These are phyloP conservation scores for Helminthosporium solani DNA, from an alignment of 2,329 filamentous ascomycete genomes.

Conservation along the genomic window DNA sequence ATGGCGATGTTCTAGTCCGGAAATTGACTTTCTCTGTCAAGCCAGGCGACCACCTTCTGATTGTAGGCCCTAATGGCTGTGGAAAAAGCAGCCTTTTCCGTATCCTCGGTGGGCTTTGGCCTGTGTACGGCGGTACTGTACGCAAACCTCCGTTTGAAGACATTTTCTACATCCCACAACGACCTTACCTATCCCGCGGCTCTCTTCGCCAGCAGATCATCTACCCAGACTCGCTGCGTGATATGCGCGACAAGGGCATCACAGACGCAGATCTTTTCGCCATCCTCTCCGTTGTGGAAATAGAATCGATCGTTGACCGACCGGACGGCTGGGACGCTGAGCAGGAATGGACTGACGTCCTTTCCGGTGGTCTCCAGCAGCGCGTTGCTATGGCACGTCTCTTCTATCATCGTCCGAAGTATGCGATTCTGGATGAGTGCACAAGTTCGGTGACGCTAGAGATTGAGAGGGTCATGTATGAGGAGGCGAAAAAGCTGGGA, in stretches of 20 bases:
- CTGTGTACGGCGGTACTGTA: conserved; percentile 92
- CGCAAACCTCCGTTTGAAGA: conserved; percentile 87
- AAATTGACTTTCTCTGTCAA: conserved; percentile 84
- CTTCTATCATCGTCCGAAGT: conserved; percentile 90
- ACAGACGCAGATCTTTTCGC: conserved; percentile 77
- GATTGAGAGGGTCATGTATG: conserved; percentile 95
- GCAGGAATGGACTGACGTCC: conserved; percentile 93
- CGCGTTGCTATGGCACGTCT: conserved; percentile 93
- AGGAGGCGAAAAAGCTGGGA: conserved; percentile 84
- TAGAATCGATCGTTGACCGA: conserved; percentile 77
- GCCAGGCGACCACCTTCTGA: conserved; percentile 85
- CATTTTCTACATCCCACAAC: conserved; percentile 97
- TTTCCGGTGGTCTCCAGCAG: conserved; percentile 91
- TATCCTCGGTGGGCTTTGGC: conserved; percentile 94
- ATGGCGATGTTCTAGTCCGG: conserved; percentile 86
- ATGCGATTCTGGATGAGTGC: conserved; percentile 96
- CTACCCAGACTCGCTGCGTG: conserved; percentile 84
- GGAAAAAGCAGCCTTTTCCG: conserved; percentile 96
- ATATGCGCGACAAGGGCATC: conserved; percentile 81
- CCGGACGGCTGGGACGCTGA: conserved; percentile 88
- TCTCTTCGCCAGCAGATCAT: conserved; percentile 95
- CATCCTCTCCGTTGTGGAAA: conserved; percentile 76
- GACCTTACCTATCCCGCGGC: conserved; percentile 88
- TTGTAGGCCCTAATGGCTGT: conserved; percentile 95
- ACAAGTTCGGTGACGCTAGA: conserved; percentile 94